Evolutionary conservation across 1,284 basidiomycete genomes (phyloP).

Genomic region (Trametes sp.): DNA sequence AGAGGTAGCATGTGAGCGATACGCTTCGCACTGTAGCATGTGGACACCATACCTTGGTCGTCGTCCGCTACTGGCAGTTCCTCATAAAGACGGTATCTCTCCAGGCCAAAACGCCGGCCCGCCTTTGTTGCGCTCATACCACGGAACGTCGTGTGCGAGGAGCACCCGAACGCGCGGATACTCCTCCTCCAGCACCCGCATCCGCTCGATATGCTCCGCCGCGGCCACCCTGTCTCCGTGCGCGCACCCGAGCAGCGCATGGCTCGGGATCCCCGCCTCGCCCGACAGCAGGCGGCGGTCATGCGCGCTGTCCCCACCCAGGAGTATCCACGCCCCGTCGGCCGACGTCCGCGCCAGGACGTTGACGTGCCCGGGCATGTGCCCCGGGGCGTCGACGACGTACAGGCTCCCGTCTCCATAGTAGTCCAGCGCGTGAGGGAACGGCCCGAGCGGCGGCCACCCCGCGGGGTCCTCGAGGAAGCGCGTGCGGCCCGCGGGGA

Average conservation of each 20-base stretch:
- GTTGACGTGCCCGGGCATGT: constrained; percentile 60
- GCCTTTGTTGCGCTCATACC: constrained; percentile 56
- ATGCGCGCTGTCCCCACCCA: constrained; percentile 63
- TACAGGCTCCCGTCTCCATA: constrained; percentile 64
- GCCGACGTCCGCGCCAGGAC: constrained; percentile 61
- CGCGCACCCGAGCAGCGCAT: constrained; percentile 43
- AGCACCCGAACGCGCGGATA: constrained; percentile 51
- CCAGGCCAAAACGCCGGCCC: constrained; percentile 52
- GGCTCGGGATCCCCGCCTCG: constrained; percentile 48
- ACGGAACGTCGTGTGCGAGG: constrained; percentile 59
- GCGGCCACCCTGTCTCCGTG: constrained; percentile 53
- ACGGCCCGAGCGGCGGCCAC: constrained; percentile 50
- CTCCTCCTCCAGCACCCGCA: constrained; percentile 46
- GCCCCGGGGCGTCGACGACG: constrained; percentile 62
- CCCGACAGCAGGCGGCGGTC: constrained; percentile 58
- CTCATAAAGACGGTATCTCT: constrained; percentile 3
- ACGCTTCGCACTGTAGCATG: too few relatives aligned
- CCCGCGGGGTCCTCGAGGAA: constrained; percentile 30
- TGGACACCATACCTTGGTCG: too few relatives aligned
- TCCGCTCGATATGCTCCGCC: constrained; percentile 48
- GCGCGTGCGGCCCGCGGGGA: constrained; percentile 52
- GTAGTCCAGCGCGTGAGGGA: constrained; percentile 57
- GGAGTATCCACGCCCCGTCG: constrained; percentile 61
- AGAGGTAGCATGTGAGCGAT: too few relatives aligned
- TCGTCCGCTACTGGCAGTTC: too few relatives aligned